A percentile compares a stretch with the other conserved stretches of the same genome.
These are phyloP conservation scores for Cordyceps cicadae DNA, from an alignment of 2,329 filamentous ascomycete genomes.

Conservation along the genomic window DNA sequence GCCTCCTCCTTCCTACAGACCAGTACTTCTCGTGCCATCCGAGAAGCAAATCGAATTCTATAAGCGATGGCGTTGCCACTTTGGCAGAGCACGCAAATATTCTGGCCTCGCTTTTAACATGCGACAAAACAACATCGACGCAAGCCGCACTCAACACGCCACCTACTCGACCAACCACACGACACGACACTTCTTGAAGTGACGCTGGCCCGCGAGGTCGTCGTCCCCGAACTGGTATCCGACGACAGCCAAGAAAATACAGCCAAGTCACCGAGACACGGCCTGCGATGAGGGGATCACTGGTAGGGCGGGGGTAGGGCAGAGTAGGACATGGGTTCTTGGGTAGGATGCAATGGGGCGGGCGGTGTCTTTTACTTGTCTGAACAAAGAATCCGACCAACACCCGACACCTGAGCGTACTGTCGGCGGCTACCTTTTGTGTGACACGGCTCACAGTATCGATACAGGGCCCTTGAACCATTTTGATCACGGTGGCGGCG, in stretches of 20 bases:
- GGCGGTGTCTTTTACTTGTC: neutral
- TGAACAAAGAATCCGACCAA: neutral
- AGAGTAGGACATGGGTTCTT: too few relatives aligned
- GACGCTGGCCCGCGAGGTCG: neutral
- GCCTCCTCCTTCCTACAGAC: slow-evolving; percentile 33
- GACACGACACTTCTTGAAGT: neutral
- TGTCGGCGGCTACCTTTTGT: neutral
- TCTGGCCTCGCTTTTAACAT: neutral
- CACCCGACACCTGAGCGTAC: neutral
- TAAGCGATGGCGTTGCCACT: slow-evolving; percentile 11
- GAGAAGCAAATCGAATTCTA: slow-evolving; percentile 26
- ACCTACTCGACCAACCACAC: too few relatives aligned
- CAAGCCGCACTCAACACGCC: neutral
- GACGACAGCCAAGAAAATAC: neutral
- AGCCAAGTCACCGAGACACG: too few relatives aligned
- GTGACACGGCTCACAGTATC: neutral
- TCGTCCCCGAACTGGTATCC: neutral
- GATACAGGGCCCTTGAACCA: neutral
- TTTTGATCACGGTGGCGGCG: neutral
- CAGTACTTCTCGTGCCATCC: slow-evolving; percentile 32
- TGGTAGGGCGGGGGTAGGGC: too few relatives aligned
- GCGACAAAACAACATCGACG: neutral
- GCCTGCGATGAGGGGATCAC: too few relatives aligned
- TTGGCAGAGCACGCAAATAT: neutral
- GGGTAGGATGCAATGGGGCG: too few relatives aligned